Conservation (phyloP, 805 yeast genomes). For the Jamesozyma lodderae region DNA sequence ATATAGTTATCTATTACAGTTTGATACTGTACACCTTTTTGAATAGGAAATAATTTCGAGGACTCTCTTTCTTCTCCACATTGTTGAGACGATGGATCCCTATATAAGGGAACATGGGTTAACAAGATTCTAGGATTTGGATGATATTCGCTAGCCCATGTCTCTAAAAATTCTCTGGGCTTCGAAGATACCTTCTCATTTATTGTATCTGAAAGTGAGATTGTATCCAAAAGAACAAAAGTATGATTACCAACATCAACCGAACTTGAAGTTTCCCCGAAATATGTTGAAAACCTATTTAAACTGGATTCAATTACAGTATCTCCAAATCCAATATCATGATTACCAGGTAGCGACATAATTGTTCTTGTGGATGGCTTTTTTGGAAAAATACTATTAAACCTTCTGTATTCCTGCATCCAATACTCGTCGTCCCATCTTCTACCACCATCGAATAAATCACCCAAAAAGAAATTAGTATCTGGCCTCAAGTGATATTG, state of each 20-base stretch:
- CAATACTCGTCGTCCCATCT: constrained; percentile 68
- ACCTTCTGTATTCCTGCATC: constrained; percentile 63
- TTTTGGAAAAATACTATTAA: constrained; percentile 54
- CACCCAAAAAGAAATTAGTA: constrained; percentile 74
- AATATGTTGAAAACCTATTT: constrained; percentile 56
- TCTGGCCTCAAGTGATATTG: constrained; percentile 61
- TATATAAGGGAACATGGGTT: constrained; percentile 80
- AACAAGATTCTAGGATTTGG: constrained; percentile 56
- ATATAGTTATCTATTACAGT: constrained; percentile 66
- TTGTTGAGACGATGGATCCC: constrained; percentile 49
- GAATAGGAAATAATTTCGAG: constrained; percentile 52
- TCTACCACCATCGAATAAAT: constrained; percentile 90
- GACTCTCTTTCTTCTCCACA: constrained; percentile 82
- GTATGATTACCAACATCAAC: constrained; percentile 60
- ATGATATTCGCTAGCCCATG: constrained; percentile 25
- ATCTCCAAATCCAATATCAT: constrained; percentile 90
- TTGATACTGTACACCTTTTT: constrained; percentile 77
- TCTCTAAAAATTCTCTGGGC: constrained; percentile 45
- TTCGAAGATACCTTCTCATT: constrained; percentile 37
- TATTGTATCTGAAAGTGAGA: constrained; percentile 59
- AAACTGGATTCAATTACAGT: constrained; percentile 49
- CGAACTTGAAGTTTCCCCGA: constrained; percentile 58
- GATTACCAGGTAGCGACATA: constrained; percentile 77
- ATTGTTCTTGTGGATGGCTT: constrained; percentile 37
- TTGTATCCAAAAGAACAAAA: constrained; percentile 69